These are phyloP conservation scores for Magnolia changhungtana DNA, from an alignment of 164 flowering plant species.

Conservation along the genomic window DNA sequence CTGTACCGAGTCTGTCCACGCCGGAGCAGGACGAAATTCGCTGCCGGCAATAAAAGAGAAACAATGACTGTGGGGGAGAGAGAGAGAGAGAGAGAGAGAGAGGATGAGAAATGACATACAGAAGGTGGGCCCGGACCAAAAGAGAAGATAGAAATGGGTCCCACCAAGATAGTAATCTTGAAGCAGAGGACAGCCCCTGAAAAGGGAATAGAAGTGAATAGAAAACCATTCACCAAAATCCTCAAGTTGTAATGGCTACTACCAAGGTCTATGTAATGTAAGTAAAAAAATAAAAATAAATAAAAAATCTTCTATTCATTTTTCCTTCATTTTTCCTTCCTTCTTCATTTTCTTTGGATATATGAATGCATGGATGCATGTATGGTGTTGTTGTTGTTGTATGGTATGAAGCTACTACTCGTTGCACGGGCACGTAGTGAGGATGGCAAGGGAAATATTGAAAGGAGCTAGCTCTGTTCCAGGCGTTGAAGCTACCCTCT, in stretches of 20 bases:
- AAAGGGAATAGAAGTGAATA: not conserved
- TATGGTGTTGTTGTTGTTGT: not conserved
- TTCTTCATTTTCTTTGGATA: not conserved
- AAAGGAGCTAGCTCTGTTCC: constrained; percentile 68
- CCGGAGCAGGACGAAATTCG: too few species aligned
- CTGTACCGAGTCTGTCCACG: too few species aligned
- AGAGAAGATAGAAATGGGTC: too few species aligned
- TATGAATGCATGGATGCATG: too few species aligned
- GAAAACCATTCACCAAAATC: not conserved
- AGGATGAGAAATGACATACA: too few species aligned
- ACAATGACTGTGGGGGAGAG: too few species aligned
- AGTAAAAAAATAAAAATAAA: constrained; percentile 11
- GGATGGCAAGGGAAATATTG: constrained; percentile 67
- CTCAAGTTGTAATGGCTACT: constrained; percentile 11
- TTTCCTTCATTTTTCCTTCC: not conserved
- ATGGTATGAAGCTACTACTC: constrained; percentile 58
- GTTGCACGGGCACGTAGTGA: constrained; percentile 67
- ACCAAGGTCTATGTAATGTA: constrained; percentile 60
- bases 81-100: too few species aligned
- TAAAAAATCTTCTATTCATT: not conserved
- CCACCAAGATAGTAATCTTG: too few species aligned
- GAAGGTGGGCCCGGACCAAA: too few species aligned
- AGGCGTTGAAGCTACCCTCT: constrained; percentile 80
- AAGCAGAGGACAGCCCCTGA: too few species aligned
- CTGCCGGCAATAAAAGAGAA: too few species aligned